Conservation (phyloP, 2,329 filamentous ascomycete genomes). For the Alternaria sp. region DNA sequence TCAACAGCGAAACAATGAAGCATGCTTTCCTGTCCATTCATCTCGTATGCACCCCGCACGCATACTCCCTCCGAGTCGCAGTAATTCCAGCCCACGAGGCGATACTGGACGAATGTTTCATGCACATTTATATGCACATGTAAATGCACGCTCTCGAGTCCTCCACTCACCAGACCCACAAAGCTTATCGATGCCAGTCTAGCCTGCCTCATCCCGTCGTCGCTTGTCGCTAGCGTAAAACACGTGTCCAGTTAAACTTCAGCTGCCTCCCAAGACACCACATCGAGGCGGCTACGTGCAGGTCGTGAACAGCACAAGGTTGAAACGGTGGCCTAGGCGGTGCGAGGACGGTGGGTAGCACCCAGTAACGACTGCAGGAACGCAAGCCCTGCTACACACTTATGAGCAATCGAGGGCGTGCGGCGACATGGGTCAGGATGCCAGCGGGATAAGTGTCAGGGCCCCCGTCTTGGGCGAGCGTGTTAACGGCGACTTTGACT, state of each 20-base stretch:
- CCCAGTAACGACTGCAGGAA: conserved; percentile 50
- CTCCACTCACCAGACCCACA: conserved; percentile 24
- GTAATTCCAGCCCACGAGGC: conserved; percentile 11
- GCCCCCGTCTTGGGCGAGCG: conserved; percentile 22
- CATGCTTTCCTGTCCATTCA: conserved; percentile 24
- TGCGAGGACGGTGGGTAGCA: conserved; percentile 31
- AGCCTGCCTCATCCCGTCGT: conserved; percentile 28
- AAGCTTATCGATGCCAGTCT: conserved; percentile 30
- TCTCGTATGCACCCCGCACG: conserved; percentile 10
- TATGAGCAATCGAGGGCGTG: conserved; percentile 2
- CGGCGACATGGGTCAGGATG: conserved; percentile 24
- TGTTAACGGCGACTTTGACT: conserved; percentile 16
- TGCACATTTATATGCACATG: conserved; percentile 31
- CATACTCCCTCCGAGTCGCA: conserved; percentile 9
- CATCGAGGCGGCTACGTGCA: conserved; percentile 40
- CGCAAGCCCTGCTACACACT: conserved; percentile 20
- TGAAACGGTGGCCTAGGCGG: conserved; percentile 29
- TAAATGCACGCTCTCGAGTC: conserved; percentile 18
- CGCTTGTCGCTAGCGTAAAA: conserved; percentile 20
- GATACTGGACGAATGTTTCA: conserved; percentile 24
- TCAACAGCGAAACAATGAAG: conserved; percentile 15
- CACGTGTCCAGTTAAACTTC: conserved; percentile 34
- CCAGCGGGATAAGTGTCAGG: conserved; percentile 42
- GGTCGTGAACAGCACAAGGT: conserved; percentile 34
- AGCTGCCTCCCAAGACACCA: conserved; percentile 34